These are phyloP conservation scores for Falciphora oryzae DNA, from an alignment of 2,329 filamentous ascomycete genomes.

Conservation along the genomic window DNA sequence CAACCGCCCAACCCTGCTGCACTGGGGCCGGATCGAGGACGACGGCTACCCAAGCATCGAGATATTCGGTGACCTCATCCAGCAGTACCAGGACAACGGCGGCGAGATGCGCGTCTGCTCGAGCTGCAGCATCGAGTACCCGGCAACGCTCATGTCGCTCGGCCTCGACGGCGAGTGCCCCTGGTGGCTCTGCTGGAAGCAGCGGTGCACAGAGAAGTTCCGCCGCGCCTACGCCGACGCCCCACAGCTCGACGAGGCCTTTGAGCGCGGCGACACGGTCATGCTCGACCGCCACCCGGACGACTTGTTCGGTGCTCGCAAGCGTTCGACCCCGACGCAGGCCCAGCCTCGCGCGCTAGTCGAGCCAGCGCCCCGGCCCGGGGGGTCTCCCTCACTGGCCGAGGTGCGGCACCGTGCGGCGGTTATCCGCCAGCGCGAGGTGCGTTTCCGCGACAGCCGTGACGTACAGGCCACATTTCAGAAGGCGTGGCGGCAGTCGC, in stretches of 20 bases:
- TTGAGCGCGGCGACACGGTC: neutral
- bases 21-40: neutral
- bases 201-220: neutral
- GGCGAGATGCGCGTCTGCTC: neutral
- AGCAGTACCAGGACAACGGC: neutral
- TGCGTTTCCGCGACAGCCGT: neutral
- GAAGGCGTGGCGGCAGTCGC: neutral
- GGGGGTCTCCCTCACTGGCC: too few relatives aligned
- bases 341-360: too few relatives aligned
- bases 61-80: neutral
- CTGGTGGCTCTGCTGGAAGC: neutral
- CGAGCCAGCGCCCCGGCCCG: too few relatives aligned
- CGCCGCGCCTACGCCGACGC: neutral
- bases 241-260: neutral
- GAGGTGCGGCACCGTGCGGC: neutral
- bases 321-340: too few relatives aligned
- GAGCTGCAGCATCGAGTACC: neutral
- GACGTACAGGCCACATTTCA: neutral
- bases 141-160: neutral
- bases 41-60: neutral
- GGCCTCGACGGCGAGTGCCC: too few relatives aligned
- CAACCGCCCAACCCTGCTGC: neutral
- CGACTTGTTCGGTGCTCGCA: neutral
- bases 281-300: neutral
- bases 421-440: neutral